phyloP scores from a whole-genome alignment of 257 asterid genomes.

The Solanum chiquidenum region DNA sequence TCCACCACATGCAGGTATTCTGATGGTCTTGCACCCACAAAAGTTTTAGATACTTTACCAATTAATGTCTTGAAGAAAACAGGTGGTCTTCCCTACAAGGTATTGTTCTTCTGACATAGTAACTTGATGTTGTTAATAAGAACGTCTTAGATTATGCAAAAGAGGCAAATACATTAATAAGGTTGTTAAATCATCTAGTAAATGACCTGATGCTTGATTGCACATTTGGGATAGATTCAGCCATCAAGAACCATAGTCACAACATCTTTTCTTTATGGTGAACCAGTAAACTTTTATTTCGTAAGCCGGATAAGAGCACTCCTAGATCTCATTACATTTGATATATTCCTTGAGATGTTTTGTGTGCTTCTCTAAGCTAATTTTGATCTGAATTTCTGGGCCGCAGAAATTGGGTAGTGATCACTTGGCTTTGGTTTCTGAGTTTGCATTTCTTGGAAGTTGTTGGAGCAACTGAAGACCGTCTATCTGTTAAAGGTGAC shows the following conservation, averaged over 20 bases:
- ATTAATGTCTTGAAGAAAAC: constrained; percentile 12
- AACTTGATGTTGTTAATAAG: not conserved
- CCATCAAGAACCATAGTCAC: not conserved
- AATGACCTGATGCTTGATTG: not conserved
- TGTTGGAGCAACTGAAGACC: not conserved
- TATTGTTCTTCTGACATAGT: not conserved
- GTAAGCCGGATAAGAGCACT: not conserved
- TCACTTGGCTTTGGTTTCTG: constrained; percentile 33
- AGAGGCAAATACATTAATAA: not conserved
- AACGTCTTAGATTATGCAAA: not conserved
- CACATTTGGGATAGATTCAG: not conserved
- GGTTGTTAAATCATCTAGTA: not conserved
- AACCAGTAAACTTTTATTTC: not conserved
- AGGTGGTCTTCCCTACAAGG: constrained; percentile 30
- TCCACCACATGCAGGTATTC: constrained; percentile 16
- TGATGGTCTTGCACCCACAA: constrained; percentile 21
- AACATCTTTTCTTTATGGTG: not conserved
- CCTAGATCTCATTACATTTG: not conserved
- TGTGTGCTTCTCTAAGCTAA: not conserved
- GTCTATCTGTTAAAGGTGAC: not conserved
- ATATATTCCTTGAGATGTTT: not conserved
- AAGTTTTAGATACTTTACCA: constrained; percentile 30
- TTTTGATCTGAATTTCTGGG: not conserved
- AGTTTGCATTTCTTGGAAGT: constrained; percentile 15
- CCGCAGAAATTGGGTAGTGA: constrained; percentile 28